A percentile compares a stretch with the other conserved stretches of the same genome.
These are phyloP conservation scores for Pinus taeda DNA, from an alignment of 75 land plant genomes.

Conservation along the genomic window DNA sequence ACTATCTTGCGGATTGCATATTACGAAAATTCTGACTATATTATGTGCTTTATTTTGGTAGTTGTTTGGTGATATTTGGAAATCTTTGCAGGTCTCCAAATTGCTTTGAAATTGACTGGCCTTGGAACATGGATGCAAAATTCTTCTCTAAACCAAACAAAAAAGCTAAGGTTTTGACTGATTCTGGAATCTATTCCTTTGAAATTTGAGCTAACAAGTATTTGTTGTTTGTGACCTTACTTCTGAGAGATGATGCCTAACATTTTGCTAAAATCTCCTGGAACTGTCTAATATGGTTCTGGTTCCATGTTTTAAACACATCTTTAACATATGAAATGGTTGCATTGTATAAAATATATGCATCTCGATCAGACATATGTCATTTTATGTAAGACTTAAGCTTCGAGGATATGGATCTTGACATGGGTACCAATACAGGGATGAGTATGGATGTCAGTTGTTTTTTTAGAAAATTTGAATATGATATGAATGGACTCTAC, in stretches of 20 bases:
- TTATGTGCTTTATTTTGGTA: background rate
- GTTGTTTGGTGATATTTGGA: background rate
- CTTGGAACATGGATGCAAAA: constrained; percentile 41
- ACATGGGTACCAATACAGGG: too few relatives aligned
- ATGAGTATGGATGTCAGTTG: too few relatives aligned
- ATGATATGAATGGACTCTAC: too few relatives aligned
- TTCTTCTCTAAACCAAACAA: constrained; percentile 50
- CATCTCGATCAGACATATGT: too few relatives aligned
- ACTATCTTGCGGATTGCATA: background rate
- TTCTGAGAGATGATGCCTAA: background rate
- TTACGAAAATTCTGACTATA: background rate
- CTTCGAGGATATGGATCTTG: too few relatives aligned
- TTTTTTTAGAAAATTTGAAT: too few relatives aligned
- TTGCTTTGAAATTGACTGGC: constrained; percentile 78
- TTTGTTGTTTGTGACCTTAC: background rate
- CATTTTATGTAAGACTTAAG: too few relatives aligned
- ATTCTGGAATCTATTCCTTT: background rate
- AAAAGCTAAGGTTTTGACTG: constrained; percentile 35
- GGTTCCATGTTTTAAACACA: background rate
- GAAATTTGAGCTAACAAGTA: background rate
- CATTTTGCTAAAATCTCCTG: background rate
- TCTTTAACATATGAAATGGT: background rate
- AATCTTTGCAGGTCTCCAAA: constrained; percentile 55
- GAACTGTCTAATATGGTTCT: background rate
- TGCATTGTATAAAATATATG: background rate